Percentiles rank a stretch among this genome's conserved stretches.
Conservation (phyloP, 2,329 filamentous ascomycete species). For the Colletotrichum kahawae region DNA sequence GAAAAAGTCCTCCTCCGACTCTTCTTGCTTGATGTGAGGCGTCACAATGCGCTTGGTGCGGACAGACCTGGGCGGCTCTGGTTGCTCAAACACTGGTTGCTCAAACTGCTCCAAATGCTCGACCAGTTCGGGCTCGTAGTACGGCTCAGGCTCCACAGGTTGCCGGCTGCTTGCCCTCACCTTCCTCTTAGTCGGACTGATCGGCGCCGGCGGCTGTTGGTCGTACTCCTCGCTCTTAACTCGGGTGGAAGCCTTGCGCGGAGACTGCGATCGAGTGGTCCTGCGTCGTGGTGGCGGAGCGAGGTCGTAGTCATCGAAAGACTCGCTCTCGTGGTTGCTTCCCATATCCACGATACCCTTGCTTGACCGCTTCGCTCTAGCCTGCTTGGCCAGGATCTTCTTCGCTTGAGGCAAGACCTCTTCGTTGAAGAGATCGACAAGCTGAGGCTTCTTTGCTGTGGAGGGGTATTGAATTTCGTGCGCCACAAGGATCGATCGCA, state of each 20-base stretch:
- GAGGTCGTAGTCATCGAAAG: conserved; percentile 65
- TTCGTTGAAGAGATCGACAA: conserved; percentile 83
- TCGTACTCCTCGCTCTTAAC: conserved; percentile 60
- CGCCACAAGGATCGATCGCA: conserved; percentile 89
- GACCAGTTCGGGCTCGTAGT: conserved; percentile 47
- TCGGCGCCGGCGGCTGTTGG: conserved; percentile 28
- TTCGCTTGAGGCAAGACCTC: conserved; percentile 79
- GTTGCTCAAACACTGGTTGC: conserved; percentile 36
- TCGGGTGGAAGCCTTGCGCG: conserved; percentile 57
- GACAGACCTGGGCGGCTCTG: conserved; percentile 41
- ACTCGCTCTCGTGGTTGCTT: conserved; percentile 69
- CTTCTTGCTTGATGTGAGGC: conserved; percentile 56
- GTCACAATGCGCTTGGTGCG: conserved; percentile 56
- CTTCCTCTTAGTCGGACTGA: conserved; percentile 59
- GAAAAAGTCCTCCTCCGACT: conserved; percentile 52
- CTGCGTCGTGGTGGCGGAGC: conserved; percentile 53
- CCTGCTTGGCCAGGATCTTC: conserved; percentile 76
- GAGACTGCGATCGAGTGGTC: conserved; percentile 58
- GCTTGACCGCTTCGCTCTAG: conserved; percentile 83
- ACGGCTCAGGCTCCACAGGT: conserved; percentile 51
- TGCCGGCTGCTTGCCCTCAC: conserved; percentile 61
- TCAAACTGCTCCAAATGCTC: background rate
- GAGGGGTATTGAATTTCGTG: conserved; percentile 87
- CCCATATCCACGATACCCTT: conserved; percentile 78
- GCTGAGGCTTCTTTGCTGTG: conserved; percentile 88